These are phyloP conservation scores for Aspergillus calidoustus DNA, from an alignment of 2,329 filamentous ascomycete genomes.

Conservation along the genomic window DNA sequence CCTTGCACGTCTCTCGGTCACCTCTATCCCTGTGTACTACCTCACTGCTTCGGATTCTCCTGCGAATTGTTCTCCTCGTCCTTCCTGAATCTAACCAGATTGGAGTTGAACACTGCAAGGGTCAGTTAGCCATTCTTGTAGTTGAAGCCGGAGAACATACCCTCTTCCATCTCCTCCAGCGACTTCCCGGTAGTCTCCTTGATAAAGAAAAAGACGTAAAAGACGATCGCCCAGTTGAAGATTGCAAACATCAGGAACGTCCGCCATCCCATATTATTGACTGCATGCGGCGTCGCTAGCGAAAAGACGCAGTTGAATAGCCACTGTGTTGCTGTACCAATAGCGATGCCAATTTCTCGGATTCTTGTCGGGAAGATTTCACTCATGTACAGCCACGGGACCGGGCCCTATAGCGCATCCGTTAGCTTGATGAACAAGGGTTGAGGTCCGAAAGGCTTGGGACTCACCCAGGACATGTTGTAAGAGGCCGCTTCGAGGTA, in stretches of 20 bases:
- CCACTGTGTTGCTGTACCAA: conserved; percentile 45
- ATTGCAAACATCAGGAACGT: conserved; percentile 48
- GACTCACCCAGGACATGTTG: conserved; percentile 30
- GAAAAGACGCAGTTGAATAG: conserved; percentile 51
- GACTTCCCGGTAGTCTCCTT: conserved; percentile 47
- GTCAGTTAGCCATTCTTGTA: not conserved
- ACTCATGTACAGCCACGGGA: conserved; percentile 42
- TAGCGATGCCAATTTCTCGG: conserved; percentile 43
- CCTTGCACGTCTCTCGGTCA: not conserved
- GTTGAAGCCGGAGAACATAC: not conserved
- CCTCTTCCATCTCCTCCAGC: conserved; percentile 37
- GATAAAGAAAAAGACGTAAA: conserved; percentile 42
- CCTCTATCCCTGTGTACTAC: not conserved
- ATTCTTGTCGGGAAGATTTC: conserved; percentile 48
- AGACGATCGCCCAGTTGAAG: conserved; percentile 40
- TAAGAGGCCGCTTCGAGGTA: conserved; percentile 38
- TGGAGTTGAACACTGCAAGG: conserved; percentile 3
- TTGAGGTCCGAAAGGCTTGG: not conserved
- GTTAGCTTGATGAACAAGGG: not conserved
- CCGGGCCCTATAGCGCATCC: conserved; percentile 35
- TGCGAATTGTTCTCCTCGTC: not conserved
- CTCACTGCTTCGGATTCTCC: not conserved
- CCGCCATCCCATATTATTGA: conserved; percentile 45
- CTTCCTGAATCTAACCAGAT: conserved; percentile 1
- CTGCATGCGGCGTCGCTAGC: conserved; percentile 46